Base-by-base conservation (phyloP, 1,284 basidiomycete species). In the Cutaneotrichosporon sp. region DNA sequence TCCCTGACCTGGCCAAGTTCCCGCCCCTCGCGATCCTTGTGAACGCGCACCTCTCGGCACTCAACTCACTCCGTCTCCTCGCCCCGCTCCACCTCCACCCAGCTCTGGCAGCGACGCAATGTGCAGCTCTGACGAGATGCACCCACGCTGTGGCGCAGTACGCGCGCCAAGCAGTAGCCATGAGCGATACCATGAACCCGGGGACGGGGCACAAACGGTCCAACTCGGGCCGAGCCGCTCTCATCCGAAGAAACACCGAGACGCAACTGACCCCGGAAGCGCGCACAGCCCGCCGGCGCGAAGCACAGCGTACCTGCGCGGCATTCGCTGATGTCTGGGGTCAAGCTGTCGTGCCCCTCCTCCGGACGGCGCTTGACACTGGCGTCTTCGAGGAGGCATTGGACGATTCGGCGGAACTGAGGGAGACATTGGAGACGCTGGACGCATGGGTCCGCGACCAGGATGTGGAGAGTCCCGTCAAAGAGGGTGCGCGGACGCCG, bases 31-130 rank as follows among this genome's bases (percentile, higher is more conserved):
- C 91, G 1, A 81, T 85, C 30, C 86, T 87, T 66, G 84, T 89
- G 56, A 97, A 97, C 75, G 84, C 86, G 0, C 80, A 93, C 38
- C 83, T 93, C 5, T 83, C 86, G 1, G 84, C 89, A 0, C 82
- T 97, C 58, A 97, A 97, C 78, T 83, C 88, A 2, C 83, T 97
- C 14, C 88, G 93, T 1, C 82, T 93, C 10, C 84, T 96, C 11
- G 90, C 91, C 0, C 90, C 92, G 0, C 79, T 86, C 8, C 82
- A 82, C 49, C 82, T 88, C 49, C 80, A 84, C 56, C 76, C 73
- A 2, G 76, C 83, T 36, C 75, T 92, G 3, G 73, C 83, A 0
- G 70, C 71, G 0, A 75, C 82, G 5, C 81, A 91, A 53, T 86
- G 88, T 53, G 75, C 74, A 3, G 82, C 84, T 2, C 80, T 94